These are phyloP conservation scores for Cordyceps cicadae DNA, from an alignment of 2,329 filamentous ascomycete species.

Conservation along the genomic window DNA sequence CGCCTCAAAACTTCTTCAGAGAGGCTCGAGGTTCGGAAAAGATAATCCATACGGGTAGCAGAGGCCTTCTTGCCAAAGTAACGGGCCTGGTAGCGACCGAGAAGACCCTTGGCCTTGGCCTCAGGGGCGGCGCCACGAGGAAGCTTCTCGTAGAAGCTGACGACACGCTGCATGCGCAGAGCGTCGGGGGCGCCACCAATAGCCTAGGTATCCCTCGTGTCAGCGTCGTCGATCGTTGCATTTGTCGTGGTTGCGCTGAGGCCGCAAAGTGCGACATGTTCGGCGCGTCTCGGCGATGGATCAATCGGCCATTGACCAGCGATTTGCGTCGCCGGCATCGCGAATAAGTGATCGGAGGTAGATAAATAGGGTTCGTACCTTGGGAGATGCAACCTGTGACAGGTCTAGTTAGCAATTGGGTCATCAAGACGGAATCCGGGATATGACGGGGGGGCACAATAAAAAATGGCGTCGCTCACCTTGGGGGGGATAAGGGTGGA, in stretches of 20 bases:
- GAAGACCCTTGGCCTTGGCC: slow-evolving; percentile 69
- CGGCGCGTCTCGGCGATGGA: slow-evolving; percentile 6
- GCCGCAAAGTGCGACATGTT: background rate
- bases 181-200: slow-evolving; percentile 94
- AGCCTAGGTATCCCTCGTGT: slow-evolving; percentile 47
- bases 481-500: slow-evolving; percentile 99
- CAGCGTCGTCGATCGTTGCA: background rate
- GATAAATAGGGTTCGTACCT: slow-evolving; percentile 48
- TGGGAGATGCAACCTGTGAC: slow-evolving; percentile 68
- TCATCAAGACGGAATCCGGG: slow-evolving; percentile 4
- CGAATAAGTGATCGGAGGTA: background rate
- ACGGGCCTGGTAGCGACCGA: slow-evolving; percentile 80
- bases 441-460: background rate
- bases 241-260: background rate
- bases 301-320: background rate
- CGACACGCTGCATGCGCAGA: slow-evolving; percentile 93
- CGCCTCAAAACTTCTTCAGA: slow-evolving; percentile 6
- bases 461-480: slow-evolving; percentile 46
- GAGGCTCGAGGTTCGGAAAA: slow-evolving; percentile 18
- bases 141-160: slow-evolving; percentile 98
- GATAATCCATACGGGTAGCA: slow-evolving; percentile 63
- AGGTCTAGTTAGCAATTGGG: slow-evolving; percentile 30
- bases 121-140: slow-evolving; percentile 86
- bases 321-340: background rate
- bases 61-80: slow-evolving; percentile 96